Base-by-base conservation (phyloP, 164 flowering plant genomes). In the Aristolochia contorta region DNA sequence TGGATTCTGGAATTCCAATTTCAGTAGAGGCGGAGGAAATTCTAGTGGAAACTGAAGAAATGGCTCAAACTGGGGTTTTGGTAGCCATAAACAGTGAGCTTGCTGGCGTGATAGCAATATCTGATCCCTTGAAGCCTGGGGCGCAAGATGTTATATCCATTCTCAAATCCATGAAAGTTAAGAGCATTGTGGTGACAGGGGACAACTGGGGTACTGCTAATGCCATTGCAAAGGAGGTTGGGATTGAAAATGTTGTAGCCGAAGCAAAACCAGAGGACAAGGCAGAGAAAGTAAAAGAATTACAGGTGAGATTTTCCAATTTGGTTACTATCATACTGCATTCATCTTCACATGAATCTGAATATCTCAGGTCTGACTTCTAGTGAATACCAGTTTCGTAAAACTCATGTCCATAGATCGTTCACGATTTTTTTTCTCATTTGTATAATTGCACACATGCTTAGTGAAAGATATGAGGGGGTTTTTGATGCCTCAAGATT, bases 131-230 rank as follows among this genome's bases (percentile, higher is more conserved):
- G 66, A 92, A 92, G 71, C 89, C 91, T 1, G 78, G 79, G 47
- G 91, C 95, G 15, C 72, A 47, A 32, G 86, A 85, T 30, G 96
- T 71, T 54, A 79, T 89, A 30, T 84, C 93, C 25, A 75, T 85
- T 58, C 91, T 92, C 65, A 80, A 82, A 68, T 85, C 89, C 13
- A 85, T 89, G 95, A 79, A 83, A 14, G 65, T 92, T 9, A 73
- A 33, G 65, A 79, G 84, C 75, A 79, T 89, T 63, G 68, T 92
- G 83, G 93, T 87, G 59, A 92, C 98, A 1, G 98, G 98, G 64
- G 96, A 92, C 58, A 92, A 92, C 49, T 76, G 83, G 85, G 96
- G 95, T 21, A 92, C 98, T 16, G 98, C 98, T 16, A 78, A 72
- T 37, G 78, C 98, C 23, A 82, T 89, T 60, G 95, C 98, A 53